These are phyloP conservation scores for Scolecobasidium constrictum DNA, from an alignment of 2,329 filamentous ascomycete genomes.

Conservation along the genomic window DNA sequence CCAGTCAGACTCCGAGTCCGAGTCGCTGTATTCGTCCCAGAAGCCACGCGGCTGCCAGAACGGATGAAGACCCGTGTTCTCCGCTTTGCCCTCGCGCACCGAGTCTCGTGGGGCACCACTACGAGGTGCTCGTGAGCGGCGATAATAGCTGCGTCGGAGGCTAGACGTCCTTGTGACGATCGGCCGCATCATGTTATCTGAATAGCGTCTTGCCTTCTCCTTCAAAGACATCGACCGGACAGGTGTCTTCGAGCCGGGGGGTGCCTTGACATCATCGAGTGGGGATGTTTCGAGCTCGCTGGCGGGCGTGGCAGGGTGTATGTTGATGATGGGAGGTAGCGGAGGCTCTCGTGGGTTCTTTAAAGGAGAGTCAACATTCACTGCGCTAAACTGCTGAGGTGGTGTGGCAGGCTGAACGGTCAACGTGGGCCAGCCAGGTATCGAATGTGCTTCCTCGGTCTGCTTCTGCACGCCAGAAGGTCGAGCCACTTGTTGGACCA, in stretches of 20 bases:
- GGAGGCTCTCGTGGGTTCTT: constrained; percentile 48
- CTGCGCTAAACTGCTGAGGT: constrained; percentile 1
- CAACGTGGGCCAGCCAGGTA: constrained; percentile 5
- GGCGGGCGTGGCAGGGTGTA: constrained; percentile 43
- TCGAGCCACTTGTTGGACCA: constrained; percentile 43
- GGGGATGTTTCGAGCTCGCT: constrained; percentile 29
- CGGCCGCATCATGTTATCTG: constrained; percentile 6
- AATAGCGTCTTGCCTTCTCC: constrained; percentile 9
- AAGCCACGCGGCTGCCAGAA: constrained; percentile 55
- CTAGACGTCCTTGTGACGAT: constrained; percentile 6
- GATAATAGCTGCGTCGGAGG: constrained; percentile 14
- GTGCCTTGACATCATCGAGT: constrained; percentile 17
- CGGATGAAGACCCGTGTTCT: constrained; percentile 39
- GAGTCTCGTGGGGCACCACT: constrained; percentile 12
- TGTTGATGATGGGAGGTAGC: constrained; percentile 36
- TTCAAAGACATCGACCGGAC: constrained; percentile 20
- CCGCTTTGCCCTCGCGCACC: constrained; percentile 15
- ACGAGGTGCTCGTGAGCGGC: constrained; percentile 14
- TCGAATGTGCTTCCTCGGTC: background rate
- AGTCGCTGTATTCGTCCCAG: constrained; percentile 44
- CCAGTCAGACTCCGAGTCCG: constrained; percentile 23
- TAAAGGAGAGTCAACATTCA: constrained; percentile 43
- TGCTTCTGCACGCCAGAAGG: background rate
- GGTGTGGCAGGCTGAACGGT: constrained; percentile 13
- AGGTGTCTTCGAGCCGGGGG: constrained; percentile 17